Conservation (phyloP, 306 rosid species). For the Carpinus viminea region DNA sequence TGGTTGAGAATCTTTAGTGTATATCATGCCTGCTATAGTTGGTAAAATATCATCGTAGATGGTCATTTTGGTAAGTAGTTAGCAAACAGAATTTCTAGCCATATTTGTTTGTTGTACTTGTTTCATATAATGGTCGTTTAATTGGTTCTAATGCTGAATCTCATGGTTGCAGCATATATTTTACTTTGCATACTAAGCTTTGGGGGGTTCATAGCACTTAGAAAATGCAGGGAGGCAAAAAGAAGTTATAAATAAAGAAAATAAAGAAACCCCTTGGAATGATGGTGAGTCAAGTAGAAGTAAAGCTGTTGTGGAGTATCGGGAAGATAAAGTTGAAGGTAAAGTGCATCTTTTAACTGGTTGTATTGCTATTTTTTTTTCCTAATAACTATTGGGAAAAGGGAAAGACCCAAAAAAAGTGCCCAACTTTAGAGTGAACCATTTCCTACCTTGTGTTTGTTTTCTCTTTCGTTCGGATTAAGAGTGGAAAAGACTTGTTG, state of each 20-base stretch:
- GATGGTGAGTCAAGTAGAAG: conserved; percentile 42
- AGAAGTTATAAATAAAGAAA: conserved; percentile 35
- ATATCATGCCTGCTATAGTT: neutral
- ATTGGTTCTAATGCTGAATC: conserved; percentile 1
- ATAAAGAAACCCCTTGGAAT: conserved; percentile 51
- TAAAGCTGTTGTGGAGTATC: conserved; percentile 50
- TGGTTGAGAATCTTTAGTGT: neutral
- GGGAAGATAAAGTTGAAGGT: conserved; percentile 70
- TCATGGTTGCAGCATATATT: neutral
- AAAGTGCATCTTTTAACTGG: conserved; percentile 11
- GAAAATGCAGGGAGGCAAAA: conserved; percentile 61
- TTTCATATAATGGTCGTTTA: neutral
- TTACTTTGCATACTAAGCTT: neutral
- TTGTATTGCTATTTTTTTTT: too few relatives aligned
- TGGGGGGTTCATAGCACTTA: conserved; percentile 21
- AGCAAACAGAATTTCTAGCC: too few relatives aligned
- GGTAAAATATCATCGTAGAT: neutral
- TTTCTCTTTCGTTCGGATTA: too few relatives aligned
- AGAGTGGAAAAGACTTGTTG: neutral
- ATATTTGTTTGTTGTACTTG: neutral
- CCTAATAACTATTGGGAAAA: too few relatives aligned
- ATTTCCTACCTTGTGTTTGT: too few relatives aligned
- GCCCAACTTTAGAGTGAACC: too few relatives aligned
- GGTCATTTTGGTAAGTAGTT: neutral
- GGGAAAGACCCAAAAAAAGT: too few relatives aligned